A percentile compares a stretch with the other conserved stretches of the same genome.
Conservation (phyloP, 495 filamentous ascomycete species). For the Hypoxylon fuscum region DNA sequence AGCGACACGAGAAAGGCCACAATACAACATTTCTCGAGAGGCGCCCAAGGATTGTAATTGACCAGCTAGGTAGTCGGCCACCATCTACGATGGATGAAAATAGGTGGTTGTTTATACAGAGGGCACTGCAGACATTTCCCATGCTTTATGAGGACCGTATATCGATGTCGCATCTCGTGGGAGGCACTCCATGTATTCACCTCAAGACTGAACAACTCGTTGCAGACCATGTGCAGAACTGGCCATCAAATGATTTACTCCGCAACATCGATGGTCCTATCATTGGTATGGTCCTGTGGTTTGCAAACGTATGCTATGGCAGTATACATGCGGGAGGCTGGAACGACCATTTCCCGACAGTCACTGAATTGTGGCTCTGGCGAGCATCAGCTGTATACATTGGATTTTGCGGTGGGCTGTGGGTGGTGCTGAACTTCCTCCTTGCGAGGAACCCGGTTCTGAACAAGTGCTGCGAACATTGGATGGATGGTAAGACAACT, state of each 20-base stretch:
- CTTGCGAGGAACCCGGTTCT: slow-evolving; percentile 3
- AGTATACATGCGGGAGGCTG: neutral
- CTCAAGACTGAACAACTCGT: slow-evolving; percentile 10
- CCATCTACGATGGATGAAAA: no score
- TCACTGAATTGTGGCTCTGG: slow-evolving; percentile 16
- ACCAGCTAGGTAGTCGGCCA: no score
- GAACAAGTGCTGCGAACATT: slow-evolving; percentile 17
- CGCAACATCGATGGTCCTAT: slow-evolving; percentile 8
- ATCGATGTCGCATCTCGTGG: neutral
- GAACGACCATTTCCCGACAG: slow-evolving; percentile 11
- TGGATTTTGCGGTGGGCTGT: slow-evolving; percentile 12
- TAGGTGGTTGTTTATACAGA: no score
- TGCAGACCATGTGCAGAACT: slow-evolving; percentile 4
- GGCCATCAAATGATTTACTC: slow-evolving; percentile 10
- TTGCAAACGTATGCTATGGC: neutral
- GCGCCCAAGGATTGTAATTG: no score
- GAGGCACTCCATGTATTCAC: neutral
- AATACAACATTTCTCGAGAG: no score
- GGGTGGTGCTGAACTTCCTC: slow-evolving; percentile 14
- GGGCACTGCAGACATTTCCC: no score
- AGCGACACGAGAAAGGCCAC: no score
- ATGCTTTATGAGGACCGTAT: slow-evolving; percentile 1
- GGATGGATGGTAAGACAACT: slow-evolving; percentile 17
- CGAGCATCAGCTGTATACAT: slow-evolving; percentile 20
- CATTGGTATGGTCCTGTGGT: slow-evolving; percentile 3